Conservation (phyloP, 73 alveolate species). For the Paramecium tetraurelia region DNA sequence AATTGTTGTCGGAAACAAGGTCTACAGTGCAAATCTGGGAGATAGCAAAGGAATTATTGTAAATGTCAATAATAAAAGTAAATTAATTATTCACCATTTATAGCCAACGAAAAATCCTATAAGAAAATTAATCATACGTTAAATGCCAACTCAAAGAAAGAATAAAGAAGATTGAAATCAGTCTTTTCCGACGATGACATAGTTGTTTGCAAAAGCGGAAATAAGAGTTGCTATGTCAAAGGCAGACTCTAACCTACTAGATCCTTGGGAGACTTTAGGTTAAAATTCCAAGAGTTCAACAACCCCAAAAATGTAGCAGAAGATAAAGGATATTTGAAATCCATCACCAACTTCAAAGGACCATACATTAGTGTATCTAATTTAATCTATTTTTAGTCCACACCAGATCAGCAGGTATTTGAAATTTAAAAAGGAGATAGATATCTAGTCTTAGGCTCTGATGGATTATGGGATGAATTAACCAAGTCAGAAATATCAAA, state of each 20-base stretch:
- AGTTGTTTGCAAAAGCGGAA: slow-evolving; percentile 72
- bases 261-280: slow-evolving; percentile 93
- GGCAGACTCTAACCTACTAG: slow-evolving; percentile 95
- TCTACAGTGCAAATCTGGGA: slow-evolving; percentile 91
- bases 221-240: slow-evolving; percentile 88
- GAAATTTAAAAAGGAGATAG: slow-evolving; percentile 78
- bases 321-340: slow-evolving; percentile 65
- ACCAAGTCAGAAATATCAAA: slow-evolving; percentile 70
- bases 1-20: slow-evolving; percentile 76
- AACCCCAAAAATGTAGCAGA: slow-evolving; percentile 60
- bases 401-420: slow-evolving; percentile 76
- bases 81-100: not conserved
- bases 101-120: slow-evolving; percentile 67
- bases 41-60: slow-evolving; percentile 92
- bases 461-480: slow-evolving; percentile 96
- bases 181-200: slow-evolving; percentile 84
- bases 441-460: slow-evolving; percentile 83
- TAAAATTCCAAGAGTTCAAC: slow-evolving; percentile 78
- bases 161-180: slow-evolving; percentile 80
- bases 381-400: not conserved
- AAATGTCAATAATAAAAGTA: slow-evolving; percentile 64
- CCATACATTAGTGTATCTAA: slow-evolving; percentile 72
- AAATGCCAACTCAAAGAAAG: slow-evolving; percentile 81
- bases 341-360: slow-evolving; percentile 76
- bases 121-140: slow-evolving; percentile 64